Percentiles rank a stretch among this genome's conserved stretches.
phyloP scores from a whole-genome alignment of 2,329 filamentous ascomycete species.

The Fusarium anthophilum region DNA sequence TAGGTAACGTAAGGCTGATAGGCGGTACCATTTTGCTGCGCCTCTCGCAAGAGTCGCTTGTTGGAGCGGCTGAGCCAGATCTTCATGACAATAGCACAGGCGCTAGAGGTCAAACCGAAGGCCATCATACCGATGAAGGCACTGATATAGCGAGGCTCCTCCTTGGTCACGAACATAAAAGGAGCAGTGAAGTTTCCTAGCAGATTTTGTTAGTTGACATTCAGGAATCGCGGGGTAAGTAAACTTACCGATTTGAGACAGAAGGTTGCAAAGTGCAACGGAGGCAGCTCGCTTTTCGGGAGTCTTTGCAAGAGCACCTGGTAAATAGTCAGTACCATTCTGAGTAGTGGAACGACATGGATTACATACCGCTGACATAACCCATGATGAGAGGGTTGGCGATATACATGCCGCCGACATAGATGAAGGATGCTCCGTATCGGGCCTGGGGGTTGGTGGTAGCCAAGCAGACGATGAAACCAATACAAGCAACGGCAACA shows the following conservation, averaged over 20 bases:
- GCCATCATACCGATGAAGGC: slow-evolving; percentile 22
- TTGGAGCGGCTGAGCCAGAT: slow-evolving; percentile 10
- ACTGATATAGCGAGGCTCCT: slow-evolving; percentile 15
- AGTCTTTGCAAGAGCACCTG: slow-evolving; percentile 7
- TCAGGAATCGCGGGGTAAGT: rapidly evolving
- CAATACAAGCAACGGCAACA: neutral
- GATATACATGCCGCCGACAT: slow-evolving; percentile 10
- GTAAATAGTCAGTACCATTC: rapidly evolving
- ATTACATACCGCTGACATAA: neutral
- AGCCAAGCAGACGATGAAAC: slow-evolving; percentile 1
- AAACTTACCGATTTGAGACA: neutral
- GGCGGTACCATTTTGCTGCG: slow-evolving; percentile 8
- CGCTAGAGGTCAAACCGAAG: neutral
- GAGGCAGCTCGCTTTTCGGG: slow-evolving; percentile 9
- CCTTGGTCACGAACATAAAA: slow-evolving; percentile 11
- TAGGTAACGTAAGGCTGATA: slow-evolving; percentile 15
- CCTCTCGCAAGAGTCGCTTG: slow-evolving; percentile 7
- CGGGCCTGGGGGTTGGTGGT: slow-evolving; percentile 1
- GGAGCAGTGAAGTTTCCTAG: slow-evolving; percentile 9
- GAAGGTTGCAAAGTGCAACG: slow-evolving; percentile 2
- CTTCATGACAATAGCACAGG: slow-evolving; percentile 7
- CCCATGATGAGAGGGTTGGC: slow-evolving; percentile 20
- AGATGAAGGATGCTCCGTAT: slow-evolving; percentile 7
- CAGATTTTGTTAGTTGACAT: neutral
- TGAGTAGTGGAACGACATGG: rapidly evolving